phyloP scores from a whole-genome alignment of 345 rosid species.

The Gossypium australe region DNA sequence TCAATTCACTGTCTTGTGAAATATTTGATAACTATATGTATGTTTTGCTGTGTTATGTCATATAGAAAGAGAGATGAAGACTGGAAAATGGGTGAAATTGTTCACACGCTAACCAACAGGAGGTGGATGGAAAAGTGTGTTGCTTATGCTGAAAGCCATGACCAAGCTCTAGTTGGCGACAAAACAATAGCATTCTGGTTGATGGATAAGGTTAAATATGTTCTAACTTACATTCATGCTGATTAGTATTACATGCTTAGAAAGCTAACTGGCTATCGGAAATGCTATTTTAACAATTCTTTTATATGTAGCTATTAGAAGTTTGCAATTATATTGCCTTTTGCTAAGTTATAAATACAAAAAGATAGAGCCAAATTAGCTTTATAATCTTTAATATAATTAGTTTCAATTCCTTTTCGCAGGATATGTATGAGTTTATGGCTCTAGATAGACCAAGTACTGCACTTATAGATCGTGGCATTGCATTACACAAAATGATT shows the following conservation, averaged over 20 bases:
- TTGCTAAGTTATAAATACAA: conserved; percentile 4
- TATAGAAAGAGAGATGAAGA: conserved; percentile 85
- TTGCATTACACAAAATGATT: conserved; percentile 96
- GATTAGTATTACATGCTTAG: not conserved
- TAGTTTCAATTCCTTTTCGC: conserved; percentile 14
- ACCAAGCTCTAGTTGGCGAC: conserved; percentile 99
- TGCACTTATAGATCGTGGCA: conserved; percentile 86
- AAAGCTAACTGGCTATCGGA: not conserved
- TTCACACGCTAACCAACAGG: conserved; percentile 73
- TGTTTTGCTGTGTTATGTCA: conserved; percentile 11
- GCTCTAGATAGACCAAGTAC: conserved; percentile 79
- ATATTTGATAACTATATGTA: conserved; percentile 12
- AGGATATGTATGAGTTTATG: conserved; percentile 99
- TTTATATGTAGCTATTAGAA: not conserved
- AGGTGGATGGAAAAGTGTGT: conserved; percentile 92
- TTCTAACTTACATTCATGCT: not conserved
- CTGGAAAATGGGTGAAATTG: conserved; percentile 78
- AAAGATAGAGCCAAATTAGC: not conserved
- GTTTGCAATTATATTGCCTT: not conserved
- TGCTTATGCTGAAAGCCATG: conserved; percentile 93
- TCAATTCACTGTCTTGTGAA: conserved; percentile 2
- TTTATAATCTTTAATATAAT: conserved; percentile 2
- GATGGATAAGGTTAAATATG: conserved; percentile 78
- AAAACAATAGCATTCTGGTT: conserved; percentile 97
- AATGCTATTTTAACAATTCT: not conserved